phyloP scores from a whole-genome alignment of 2,329 filamentous ascomycete species.

The Fusarium avenaceum region DNA sequence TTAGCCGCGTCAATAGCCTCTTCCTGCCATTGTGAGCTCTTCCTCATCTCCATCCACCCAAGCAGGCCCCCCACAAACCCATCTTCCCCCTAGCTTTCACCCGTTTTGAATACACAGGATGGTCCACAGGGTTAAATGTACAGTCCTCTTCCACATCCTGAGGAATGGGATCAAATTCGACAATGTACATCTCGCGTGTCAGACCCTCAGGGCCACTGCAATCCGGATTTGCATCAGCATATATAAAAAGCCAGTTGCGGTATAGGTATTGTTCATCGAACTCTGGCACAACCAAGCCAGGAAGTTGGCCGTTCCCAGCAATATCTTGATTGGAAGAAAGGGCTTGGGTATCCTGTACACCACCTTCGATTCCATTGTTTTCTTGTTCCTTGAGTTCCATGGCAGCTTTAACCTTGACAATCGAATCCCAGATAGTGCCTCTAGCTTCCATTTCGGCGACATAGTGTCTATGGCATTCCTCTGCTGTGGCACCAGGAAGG shows the following conservation, averaged over 20 bases:
- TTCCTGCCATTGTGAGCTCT: not conserved
- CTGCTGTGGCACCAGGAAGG: not conserved
- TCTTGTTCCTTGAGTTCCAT: slow-evolving; percentile 5
- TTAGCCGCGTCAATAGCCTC: not conserved
- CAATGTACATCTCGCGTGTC: not conserved
- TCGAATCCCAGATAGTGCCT: slow-evolving; percentile 20
- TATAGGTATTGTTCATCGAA: too few relatives aligned
- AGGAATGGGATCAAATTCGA: not conserved
- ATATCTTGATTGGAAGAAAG: too few relatives aligned
- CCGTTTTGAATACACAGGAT: not conserved
- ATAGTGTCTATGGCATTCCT: slow-evolving; percentile 16
- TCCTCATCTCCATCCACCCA: too few relatives aligned
- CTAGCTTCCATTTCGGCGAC: slow-evolving; percentile 9
- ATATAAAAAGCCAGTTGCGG: not conserved
- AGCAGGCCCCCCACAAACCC: too few relatives aligned
- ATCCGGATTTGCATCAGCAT: not conserved
- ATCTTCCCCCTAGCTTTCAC: not conserved
- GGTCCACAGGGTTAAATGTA: not conserved
- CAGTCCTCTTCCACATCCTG: not conserved
- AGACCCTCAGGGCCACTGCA: not conserved
- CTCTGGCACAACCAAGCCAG: too few relatives aligned
- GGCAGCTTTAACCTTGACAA: slow-evolving; percentile 13
- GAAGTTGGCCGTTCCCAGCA: too few relatives aligned
- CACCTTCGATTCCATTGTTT: too few relatives aligned
- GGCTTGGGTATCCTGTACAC: not conserved